Base-by-base conservation (phyloP, 352 stramenopile species). In the Heterotrichella gracilis region DNA sequence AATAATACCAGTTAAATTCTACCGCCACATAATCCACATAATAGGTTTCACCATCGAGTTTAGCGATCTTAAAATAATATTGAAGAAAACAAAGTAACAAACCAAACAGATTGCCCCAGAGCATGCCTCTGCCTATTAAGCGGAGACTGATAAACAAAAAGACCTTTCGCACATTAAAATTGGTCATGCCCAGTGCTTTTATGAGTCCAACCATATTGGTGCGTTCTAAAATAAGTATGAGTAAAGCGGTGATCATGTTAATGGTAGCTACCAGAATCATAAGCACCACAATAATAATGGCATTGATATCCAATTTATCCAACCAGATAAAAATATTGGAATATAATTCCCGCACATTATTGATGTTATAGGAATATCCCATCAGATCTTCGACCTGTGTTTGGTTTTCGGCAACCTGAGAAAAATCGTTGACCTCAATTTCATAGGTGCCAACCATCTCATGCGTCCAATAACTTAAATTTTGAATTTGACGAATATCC, bases 351-450 rank as follows among this genome's bases (percentile, higher is more conserved):
- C n/a, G 9, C 9, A 53, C 32, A 53, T n/a, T 53, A n/a, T n/a
- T 53, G 9, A 53, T n/a, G n/a, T 53, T 53, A n/a, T 53, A 53
- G n/a, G 9, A 53, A 53, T 53, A 53, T 9, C 32, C 32, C 32
- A 53, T 17, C 9, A 53, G 32, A 53, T 53, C 32, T n/a, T 53
- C 9, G 32, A 53, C 32, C 32, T 53, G 32, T 53, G 32, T n/a
- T 9, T 9, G 9, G 32, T 53, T 53, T 53, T 17, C n/a, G 9
- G 9, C 32, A 53, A 53, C 9, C 32, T 53, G 9, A 17, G 32
- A 53, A n/a, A 53, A 53, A 53, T 53, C n/a, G 9, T 53, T 53
- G 32, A 53, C n/a, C n/a, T 53, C n/a, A n/a, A 53, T 53, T n/a
- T 53, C 32, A n/a, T 53, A 53, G n/a, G 32, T n/a, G n/a, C 32